Evolutionary conservation across 192 early-diverging fungal species (phyloP).

Genomic region (Coemansia sp.): DNA sequence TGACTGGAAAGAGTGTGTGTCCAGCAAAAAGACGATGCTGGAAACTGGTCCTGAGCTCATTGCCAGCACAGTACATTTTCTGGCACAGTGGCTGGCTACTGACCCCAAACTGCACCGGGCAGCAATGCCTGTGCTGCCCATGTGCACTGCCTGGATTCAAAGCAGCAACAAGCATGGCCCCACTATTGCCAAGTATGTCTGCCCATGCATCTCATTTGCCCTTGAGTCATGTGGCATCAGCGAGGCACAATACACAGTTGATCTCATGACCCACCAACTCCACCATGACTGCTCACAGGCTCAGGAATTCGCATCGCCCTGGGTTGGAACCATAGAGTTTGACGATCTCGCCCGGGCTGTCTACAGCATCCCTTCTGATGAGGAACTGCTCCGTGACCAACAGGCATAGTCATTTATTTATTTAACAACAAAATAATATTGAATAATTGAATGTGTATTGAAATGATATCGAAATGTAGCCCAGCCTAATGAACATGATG

Average conservation of each 20-base stretch:
- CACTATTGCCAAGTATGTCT: too few relatives aligned
- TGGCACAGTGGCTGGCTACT: too few relatives aligned
- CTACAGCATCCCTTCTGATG: conserved; percentile 39
- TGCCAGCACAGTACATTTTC: too few relatives aligned
- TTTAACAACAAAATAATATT: background rate
- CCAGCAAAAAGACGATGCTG: too few relatives aligned
- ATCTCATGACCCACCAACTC: conserved; percentile 29
- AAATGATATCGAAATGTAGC: too few relatives aligned
- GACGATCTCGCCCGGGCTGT: conserved; percentile 41
- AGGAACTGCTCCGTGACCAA: conserved; percentile 25
- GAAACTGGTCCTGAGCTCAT: too few relatives aligned
- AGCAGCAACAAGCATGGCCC: too few relatives aligned
- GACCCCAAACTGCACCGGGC: too few relatives aligned
- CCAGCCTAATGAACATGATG: background rate
- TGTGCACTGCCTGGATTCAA: too few relatives aligned
- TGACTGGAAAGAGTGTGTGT: too few relatives aligned
- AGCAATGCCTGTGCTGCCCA: too few relatives aligned
- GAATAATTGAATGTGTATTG: too few relatives aligned
- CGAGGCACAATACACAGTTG: conserved; percentile 28
- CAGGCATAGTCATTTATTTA: background rate
- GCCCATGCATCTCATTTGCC: conserved; percentile 43
- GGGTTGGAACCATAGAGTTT: conserved; percentile 48
- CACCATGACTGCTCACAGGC: conserved; percentile 12
- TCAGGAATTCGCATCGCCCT: conserved; percentile 34
- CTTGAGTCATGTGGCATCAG: conserved; percentile 37